phyloP scores from a whole-genome alignment of 345 rosid species.

The Litchi chinensis region DNA sequence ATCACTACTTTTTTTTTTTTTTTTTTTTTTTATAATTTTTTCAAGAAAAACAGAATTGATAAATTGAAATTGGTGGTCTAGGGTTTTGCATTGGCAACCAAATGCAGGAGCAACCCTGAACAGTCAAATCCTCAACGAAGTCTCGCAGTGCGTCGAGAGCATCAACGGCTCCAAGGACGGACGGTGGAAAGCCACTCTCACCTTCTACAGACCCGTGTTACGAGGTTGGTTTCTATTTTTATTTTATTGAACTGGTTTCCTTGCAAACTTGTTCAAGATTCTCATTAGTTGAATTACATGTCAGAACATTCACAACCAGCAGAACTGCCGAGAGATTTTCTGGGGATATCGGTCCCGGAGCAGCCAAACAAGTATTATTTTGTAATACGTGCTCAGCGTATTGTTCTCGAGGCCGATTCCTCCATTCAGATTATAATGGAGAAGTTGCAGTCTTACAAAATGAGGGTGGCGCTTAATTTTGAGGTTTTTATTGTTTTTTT shows the following conservation, averaged over 20 bases:
- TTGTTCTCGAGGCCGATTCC: slow-evolving; percentile 78
- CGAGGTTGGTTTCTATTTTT: slow-evolving; percentile 46
- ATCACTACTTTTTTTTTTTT: neutral
- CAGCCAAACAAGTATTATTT: slow-evolving; percentile 82
- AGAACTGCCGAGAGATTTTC: slow-evolving; percentile 80
- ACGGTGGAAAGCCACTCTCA: slow-evolving; percentile 85
- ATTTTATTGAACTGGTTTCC: neutral
- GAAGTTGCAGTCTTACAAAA: slow-evolving; percentile 88
- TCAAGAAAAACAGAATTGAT: neutral
- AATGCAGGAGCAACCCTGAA: slow-evolving; percentile 78
- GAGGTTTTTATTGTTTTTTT: slow-evolving; percentile 45
- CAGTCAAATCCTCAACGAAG: slow-evolving; percentile 85
- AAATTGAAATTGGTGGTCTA: slow-evolving; percentile 19
- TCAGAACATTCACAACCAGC: slow-evolving; percentile 48
- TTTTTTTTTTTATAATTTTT: neutral
- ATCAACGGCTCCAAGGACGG: slow-evolving; percentile 89
- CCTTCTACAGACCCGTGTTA: slow-evolving; percentile 64
- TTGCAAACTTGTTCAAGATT: neutral
- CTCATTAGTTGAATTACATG: neutral
- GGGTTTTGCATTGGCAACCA: slow-evolving; percentile 97
- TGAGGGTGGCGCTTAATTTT: slow-evolving; percentile 68
- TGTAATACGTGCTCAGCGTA: slow-evolving; percentile 64
- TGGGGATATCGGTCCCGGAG: slow-evolving; percentile 77
- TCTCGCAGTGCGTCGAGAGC: slow-evolving; percentile 78
- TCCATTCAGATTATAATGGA: slow-evolving; percentile 89